These are phyloP conservation scores for Pouteria glomerata DNA, from an alignment of 148 eudicot genomes.

Conservation along the genomic window DNA sequence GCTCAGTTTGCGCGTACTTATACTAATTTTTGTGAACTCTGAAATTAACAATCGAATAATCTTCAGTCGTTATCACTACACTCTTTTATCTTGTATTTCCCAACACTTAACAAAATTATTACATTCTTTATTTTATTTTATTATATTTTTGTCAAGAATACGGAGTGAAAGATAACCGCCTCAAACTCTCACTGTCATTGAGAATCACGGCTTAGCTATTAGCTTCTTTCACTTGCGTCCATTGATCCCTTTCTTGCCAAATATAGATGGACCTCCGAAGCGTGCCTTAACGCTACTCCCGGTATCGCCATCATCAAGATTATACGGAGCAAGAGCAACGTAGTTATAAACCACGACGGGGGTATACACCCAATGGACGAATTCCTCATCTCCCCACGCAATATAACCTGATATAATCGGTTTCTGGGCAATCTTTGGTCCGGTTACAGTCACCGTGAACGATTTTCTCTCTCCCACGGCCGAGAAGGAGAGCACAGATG, in stretches of 20 bases:
- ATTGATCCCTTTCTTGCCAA: neutral
- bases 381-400: conserved; percentile 15
- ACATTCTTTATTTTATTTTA: too few species aligned
- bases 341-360: conserved; percentile 28
- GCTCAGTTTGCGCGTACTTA: too few species aligned
- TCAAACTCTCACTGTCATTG: neutral
- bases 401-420: conserved; percentile 14
- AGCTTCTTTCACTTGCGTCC: neutral
- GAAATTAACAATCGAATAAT: too few species aligned
- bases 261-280: neutral
- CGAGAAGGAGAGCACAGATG: neutral
- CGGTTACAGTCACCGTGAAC: conserved; percentile 1
- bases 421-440: conserved; percentile 10
- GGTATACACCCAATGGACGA: conserved; percentile 9
- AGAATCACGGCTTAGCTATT: too few species aligned
- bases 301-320: neutral
- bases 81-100: too few species aligned
- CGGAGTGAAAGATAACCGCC: too few species aligned
- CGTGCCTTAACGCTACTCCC: neutral
- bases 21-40: too few species aligned
- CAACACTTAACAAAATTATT: too few species aligned
- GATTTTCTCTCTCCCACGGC: neutral
- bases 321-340: conserved; percentile 21
- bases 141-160: too few species aligned
- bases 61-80: too few species aligned